Percentiles rank a stretch among this genome's conserved stretches.
Evolutionary conservation across 2,329 filamentous ascomycete genomes (phyloP).

Genomic region (Hypomyces perniciosus): DNA sequence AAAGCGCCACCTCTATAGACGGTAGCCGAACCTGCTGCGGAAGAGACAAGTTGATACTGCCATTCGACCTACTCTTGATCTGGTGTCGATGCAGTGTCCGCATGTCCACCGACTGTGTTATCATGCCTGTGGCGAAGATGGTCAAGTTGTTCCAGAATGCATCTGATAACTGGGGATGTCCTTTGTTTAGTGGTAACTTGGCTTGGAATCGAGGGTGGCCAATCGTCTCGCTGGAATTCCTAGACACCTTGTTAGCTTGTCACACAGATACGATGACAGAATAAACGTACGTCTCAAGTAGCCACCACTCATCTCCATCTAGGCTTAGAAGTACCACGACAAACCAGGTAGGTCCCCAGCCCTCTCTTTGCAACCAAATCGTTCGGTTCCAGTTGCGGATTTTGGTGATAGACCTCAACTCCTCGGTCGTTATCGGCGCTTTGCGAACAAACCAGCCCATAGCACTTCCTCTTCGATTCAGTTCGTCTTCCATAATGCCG

Average conservation of each 20-base stretch:
- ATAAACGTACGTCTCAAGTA: slow-evolving; percentile 54
- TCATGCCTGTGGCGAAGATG: slow-evolving; percentile 44
- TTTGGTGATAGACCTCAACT: slow-evolving; percentile 55
- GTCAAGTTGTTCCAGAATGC: slow-evolving; percentile 49
- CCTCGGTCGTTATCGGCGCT: slow-evolving; percentile 44
- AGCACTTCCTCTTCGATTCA: slow-evolving; percentile 54
- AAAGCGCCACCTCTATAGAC: slow-evolving; percentile 42
- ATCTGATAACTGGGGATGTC: slow-evolving; percentile 39
- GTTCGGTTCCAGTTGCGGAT: slow-evolving; percentile 57
- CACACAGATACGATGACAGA: too few species aligned
- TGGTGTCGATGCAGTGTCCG: slow-evolving; percentile 40
- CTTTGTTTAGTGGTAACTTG: slow-evolving; percentile 38
- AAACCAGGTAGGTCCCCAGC: slow-evolving; percentile 70
- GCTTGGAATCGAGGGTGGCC: slow-evolving; percentile 28
- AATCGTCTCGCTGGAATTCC: slow-evolving; percentile 22
- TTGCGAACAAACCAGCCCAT: slow-evolving; percentile 57
- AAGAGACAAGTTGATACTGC: slow-evolving; percentile 32
- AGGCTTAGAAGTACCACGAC: slow-evolving; percentile 65
- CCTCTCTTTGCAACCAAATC: slow-evolving; percentile 62
- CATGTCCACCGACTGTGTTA: slow-evolving; percentile 45
- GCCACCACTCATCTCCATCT: slow-evolving; percentile 73
- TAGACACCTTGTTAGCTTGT: slow-evolving; percentile 16
- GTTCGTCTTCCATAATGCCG: slow-evolving; percentile 53
- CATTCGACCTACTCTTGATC: slow-evolving; percentile 34
- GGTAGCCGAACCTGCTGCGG: slow-evolving; percentile 42